Conservation (phyloP, 1,139 yeast genomes). For the Oligophagozyma castellii region DNA sequence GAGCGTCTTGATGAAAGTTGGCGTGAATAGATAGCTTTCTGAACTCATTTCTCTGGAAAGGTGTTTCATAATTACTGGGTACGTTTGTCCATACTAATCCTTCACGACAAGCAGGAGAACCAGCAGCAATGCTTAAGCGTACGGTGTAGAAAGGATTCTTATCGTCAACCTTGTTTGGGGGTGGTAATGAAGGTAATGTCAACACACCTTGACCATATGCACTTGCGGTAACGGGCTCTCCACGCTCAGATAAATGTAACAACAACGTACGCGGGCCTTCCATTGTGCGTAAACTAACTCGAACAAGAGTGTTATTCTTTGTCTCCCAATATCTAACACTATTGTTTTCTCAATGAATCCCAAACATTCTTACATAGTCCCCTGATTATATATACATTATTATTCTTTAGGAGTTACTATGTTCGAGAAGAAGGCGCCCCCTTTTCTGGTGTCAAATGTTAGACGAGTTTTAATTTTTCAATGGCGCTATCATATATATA, state of each 20-base stretch:
- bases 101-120: slow-evolving; percentile 54
- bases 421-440: no score
- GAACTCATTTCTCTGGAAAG: slow-evolving; percentile 45
- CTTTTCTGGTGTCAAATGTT: no score
- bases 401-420: no score
- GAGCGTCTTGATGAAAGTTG: slow-evolving; percentile 46
- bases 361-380: background rate
- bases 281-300: slow-evolving; percentile 3
- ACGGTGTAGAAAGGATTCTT: slow-evolving; percentile 42
- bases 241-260: slow-evolving; percentile 39
- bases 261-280: slow-evolving; percentile 25
- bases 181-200: slow-evolving; percentile 47
- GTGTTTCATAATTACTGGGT: slow-evolving; percentile 33
- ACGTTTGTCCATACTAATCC: slow-evolving; percentile 66
- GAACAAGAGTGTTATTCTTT: background rate
- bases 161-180: slow-evolving; percentile 26
- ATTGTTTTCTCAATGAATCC: background rate
- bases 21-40: slow-evolving; percentile 34
- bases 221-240: slow-evolving; percentile 38
- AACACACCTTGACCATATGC: slow-evolving; percentile 42
- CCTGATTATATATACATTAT: no score
- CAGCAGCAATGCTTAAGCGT: slow-evolving; percentile 57
- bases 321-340: no score
- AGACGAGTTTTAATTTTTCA: no score
- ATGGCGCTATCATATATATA: no score